Evolutionary conservation across 441 rosid genomes (phyloP).

Genomic region (Croton setiger): DNA sequence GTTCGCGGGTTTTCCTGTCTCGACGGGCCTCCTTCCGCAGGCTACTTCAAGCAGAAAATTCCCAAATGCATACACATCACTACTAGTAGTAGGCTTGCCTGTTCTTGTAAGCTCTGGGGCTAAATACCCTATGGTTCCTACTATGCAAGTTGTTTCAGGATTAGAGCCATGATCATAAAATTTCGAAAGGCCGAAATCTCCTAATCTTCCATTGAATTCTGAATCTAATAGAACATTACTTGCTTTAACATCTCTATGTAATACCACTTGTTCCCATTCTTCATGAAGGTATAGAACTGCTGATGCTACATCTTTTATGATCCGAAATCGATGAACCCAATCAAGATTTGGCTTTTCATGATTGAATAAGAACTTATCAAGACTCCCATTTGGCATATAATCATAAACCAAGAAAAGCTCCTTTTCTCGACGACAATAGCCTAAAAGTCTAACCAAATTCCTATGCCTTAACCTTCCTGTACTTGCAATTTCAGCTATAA

Average conservation of each 20-base stretch:
- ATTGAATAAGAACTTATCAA: conserved; percentile 30
- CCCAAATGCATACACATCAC: conserved; percentile 63
- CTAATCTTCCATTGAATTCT: conserved; percentile 35
- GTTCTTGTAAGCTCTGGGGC: conserved; percentile 48
- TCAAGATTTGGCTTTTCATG: conserved; percentile 18
- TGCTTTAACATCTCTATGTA: conserved; percentile 39
- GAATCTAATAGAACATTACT: conserved; percentile 34
- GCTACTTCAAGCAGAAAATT: conserved; percentile 60
- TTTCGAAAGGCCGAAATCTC: conserved; percentile 41
- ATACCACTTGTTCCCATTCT: conserved; percentile 39
- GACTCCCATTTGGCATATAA: conserved; percentile 39
- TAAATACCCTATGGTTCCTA: conserved; percentile 39
- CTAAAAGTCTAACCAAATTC: conserved; percentile 36
- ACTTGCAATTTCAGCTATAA: conserved; percentile 31
- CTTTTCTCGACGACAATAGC: conserved; percentile 33
- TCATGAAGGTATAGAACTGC: conserved; percentile 38
- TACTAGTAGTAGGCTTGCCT: conserved; percentile 45
- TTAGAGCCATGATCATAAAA: conserved; percentile 29
- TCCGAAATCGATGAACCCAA: conserved; percentile 29
- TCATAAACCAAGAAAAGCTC: conserved; percentile 41
- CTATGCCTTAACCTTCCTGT: conserved; percentile 31
- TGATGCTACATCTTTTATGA: conserved; percentile 33
- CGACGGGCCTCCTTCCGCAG: conserved; percentile 59
- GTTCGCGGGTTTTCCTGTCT: conserved; percentile 18
- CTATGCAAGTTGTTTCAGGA: conserved; percentile 25